These are phyloP conservation scores for Malassezia caprae DNA, from an alignment of 1,284 basidiomycete genomes.

Conservation along the genomic window DNA sequence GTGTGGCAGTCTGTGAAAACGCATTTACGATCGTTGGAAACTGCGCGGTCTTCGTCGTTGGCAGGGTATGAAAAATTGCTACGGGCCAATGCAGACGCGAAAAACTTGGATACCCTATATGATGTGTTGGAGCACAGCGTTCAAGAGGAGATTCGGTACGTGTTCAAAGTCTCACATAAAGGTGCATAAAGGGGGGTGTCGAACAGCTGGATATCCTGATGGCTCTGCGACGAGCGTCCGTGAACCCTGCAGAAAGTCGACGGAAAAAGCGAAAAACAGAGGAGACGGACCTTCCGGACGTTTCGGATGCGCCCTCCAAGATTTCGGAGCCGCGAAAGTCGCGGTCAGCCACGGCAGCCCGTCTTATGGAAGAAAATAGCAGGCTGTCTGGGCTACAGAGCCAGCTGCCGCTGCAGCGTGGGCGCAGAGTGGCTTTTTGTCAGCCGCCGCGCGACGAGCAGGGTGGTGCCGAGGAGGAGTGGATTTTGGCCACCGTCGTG, in stretches of 20 bases:
- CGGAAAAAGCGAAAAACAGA: constrained; percentile 16
- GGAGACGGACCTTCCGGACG: constrained; percentile 5
- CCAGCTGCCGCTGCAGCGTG: constrained; percentile 26
- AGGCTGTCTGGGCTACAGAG: background rate
- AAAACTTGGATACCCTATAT: constrained; percentile 20
- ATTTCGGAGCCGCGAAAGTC: background rate
- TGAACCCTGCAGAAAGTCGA: background rate
- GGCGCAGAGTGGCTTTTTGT: constrained; percentile 30
- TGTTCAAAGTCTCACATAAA: background rate
- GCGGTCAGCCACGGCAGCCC: background rate
- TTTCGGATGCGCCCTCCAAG: constrained; percentile 16
- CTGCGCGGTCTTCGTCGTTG: constrained; percentile 25
- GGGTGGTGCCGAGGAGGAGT: constrained; percentile 23
- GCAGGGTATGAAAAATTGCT: constrained; percentile 25
- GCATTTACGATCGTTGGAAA: constrained; percentile 34
- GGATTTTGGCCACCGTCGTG: constrained; percentile 34
- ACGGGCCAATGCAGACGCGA: constrained; percentile 22
- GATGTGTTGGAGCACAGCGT: constrained; percentile 23
- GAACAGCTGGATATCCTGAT: constrained; percentile 35
- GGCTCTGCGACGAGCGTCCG: constrained; percentile 27
- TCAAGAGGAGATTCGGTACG: constrained; percentile 24
- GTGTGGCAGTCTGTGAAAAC: constrained; percentile 38
- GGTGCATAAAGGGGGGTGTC: constrained; percentile 30
- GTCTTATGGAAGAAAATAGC: background rate
- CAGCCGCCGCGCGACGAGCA: constrained; percentile 17